A percentile compares a stretch with the other conserved stretches of the same genome.
Conservation (phyloP, 768 basidiomycete species). For the Boletus rubescentipes region DNA sequence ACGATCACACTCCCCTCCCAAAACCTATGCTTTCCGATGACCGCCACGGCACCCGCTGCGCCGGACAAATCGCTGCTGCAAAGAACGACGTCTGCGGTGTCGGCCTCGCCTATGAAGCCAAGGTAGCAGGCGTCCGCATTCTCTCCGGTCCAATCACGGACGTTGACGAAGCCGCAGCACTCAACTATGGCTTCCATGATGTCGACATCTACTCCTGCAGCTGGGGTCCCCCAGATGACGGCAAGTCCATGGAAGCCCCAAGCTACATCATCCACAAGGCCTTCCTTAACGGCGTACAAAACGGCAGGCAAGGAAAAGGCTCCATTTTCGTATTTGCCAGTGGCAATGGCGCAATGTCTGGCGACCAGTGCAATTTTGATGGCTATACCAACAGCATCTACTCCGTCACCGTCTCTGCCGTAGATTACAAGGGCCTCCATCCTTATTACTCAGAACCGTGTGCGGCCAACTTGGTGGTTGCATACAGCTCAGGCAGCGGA, state of each 20-base stretch:
- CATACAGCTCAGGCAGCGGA: constrained; percentile 93
- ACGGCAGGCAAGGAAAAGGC: constrained; percentile 86
- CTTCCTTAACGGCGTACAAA: constrained; percentile 89
- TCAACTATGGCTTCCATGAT: constrained; percentile 94
- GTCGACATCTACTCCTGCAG: constrained; percentile 89
- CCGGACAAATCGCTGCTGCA: constrained; percentile 91
- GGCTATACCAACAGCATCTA: constrained; percentile 99
- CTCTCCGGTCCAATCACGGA: constrained; percentile 94
- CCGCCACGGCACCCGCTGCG: constrained; percentile 96
- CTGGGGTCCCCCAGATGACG: constrained; percentile 98
- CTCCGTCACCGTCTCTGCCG: constrained; percentile 92
- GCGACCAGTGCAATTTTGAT: constrained; percentile 99
- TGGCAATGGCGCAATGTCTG: constrained; percentile 88
- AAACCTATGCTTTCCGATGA: constrained; percentile 88
- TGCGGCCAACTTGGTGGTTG: constrained; percentile 94
- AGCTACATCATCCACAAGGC: constrained; percentile 90
- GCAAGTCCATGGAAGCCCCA: constrained; percentile 92
- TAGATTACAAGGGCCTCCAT: constrained; percentile 91
- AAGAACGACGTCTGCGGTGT: constrained; percentile 94
- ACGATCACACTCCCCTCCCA: constrained; percentile 86
- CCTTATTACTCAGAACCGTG: constrained; percentile 98
- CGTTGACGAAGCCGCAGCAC: constrained; percentile 89
- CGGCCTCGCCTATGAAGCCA: constrained; percentile 89
- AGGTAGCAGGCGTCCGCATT: constrained; percentile 92
- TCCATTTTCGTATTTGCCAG: constrained; percentile 96